Evolutionary conservation across 768 basidiomycete genomes (phyloP).

Genomic region (Serendipita sp.): DNA sequence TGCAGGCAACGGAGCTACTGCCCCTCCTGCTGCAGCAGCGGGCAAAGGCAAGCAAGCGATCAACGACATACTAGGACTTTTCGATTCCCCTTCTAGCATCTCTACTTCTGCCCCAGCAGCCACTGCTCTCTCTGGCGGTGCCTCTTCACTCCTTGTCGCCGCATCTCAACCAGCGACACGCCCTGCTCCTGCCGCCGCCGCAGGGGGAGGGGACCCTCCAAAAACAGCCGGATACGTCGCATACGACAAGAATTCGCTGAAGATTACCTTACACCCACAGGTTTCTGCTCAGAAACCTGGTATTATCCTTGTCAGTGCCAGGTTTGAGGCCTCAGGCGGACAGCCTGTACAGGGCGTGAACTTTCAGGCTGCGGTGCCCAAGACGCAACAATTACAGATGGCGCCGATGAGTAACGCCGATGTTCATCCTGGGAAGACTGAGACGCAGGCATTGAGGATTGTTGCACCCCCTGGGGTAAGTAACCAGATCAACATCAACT

Average conservation of each 20-base stretch:
- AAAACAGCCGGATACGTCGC: constrained; percentile 62
- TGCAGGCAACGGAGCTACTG: too few relatives aligned
- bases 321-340: constrained; percentile 55
- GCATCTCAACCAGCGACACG: constrained; percentile 6
- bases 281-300: constrained; percentile 68
- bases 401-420: constrained; percentile 84
- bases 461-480: constrained; percentile 75
- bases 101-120: constrained; percentile 21
- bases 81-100: constrained; percentile 36
- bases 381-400: constrained; percentile 98
- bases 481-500: constrained; percentile 12
- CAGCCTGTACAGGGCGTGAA: constrained; percentile 46
- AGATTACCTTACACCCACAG: constrained; percentile 80
- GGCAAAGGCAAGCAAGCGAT: constrained; percentile 38
- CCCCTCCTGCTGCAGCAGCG: constrained; percentile 22
- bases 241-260: constrained; percentile 82
- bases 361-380: constrained; percentile 96
- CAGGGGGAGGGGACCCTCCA: constrained; percentile 16
- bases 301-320: constrained; percentile 75
- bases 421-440: constrained; percentile 57
- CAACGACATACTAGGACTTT: constrained; percentile 84
- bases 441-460: constrained; percentile 93
- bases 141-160: constrained; percentile 14
- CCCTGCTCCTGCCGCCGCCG: constrained; percentile 18
- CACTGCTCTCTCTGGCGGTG: constrained; percentile 16